phyloP scores from a whole-genome alignment of 257 asterid genomes.

The Nicotiana sylvestris region DNA sequence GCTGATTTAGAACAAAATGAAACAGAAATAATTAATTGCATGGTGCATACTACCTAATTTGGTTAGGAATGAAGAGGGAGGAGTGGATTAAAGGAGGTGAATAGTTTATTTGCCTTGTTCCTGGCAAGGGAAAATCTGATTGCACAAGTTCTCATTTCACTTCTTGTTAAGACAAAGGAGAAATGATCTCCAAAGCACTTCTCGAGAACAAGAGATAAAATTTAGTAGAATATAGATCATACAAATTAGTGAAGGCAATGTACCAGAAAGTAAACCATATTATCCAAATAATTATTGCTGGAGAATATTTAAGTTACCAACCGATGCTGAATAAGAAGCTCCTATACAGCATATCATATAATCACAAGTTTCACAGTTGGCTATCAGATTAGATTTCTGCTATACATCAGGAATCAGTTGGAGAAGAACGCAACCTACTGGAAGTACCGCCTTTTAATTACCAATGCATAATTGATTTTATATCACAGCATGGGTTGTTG shows the following conservation, averaged over 20 bases:
- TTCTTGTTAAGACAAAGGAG: background rate
- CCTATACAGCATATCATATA: background rate
- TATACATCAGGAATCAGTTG: background rate
- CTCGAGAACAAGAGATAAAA: conserved; percentile 7
- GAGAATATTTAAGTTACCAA: background rate
- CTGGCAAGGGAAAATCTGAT: background rate
- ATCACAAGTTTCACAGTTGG: background rate
- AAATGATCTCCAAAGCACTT: background rate
- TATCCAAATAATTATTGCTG: background rate
- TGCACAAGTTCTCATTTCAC: background rate
- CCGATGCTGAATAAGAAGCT: background rate
- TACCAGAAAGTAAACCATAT: conserved; percentile 3
- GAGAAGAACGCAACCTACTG: background rate
- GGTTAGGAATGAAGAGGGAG: background rate
- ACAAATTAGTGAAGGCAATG: background rate
- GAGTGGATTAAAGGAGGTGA: background rate
- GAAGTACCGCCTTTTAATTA: background rate
- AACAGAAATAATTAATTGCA: background rate
- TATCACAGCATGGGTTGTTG: background rate
- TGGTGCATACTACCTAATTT: background rate
- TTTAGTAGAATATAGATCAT: background rate
- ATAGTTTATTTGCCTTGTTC: background rate
- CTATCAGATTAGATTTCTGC: background rate
- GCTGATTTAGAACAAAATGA: background rate
- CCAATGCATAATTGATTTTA: background rate